Evolutionary conservation across 2,329 filamentous ascomycete genomes (phyloP), one percentile per base, ranked within the genome.

Genomic region (Chalaropsis ovoidea): DNA sequence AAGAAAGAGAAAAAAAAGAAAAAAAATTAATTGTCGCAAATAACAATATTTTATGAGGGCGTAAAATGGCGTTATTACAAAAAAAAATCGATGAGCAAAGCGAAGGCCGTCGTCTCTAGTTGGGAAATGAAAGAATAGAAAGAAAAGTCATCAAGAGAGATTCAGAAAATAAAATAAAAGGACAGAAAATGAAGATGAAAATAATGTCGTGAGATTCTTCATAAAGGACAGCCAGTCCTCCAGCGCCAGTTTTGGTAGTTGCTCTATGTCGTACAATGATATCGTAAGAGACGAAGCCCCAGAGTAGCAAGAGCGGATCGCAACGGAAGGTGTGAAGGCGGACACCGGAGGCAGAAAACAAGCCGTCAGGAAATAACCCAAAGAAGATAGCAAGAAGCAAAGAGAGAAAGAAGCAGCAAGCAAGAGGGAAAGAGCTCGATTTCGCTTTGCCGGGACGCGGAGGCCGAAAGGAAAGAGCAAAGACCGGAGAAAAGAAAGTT

Each of bases 101-200:
- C 8, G n/a, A 54, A 49, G 2, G 47, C 54, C 56, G 60, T 43
- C 43, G 24, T 45, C 49, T 24, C 15, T 45, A 41, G 7, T 42
- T 56, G 61, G 65, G 47, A 64, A 67, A 64, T 47, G 66, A 63
- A 49, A 60, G 43, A 65, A 49, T 49, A 24, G 47, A 56, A 56
- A 56, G 11, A n/a, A 43, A 13, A n/a, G 17, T 13, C 42, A n/a
- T 13, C 42, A n/a, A 43, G 17, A n/a, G 42, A 27, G 5, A 56
- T 31, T 6, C 22, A 15, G n/a, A 65, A 65, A 58, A 69, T 69
- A 69, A 69, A 63, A 66, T 66, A 63, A 31, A 31, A 56, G 39
- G 39, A 65, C 42, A 41, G 35, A 65, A 58, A 17, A 56, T 24
- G 31, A 60, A 66, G 39, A 64, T 49, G 8, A 39, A 61, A 67